Conservation (phyloP, 1,284 basidiomycete genomes). For the Ganoderma resinaceum region DNA sequence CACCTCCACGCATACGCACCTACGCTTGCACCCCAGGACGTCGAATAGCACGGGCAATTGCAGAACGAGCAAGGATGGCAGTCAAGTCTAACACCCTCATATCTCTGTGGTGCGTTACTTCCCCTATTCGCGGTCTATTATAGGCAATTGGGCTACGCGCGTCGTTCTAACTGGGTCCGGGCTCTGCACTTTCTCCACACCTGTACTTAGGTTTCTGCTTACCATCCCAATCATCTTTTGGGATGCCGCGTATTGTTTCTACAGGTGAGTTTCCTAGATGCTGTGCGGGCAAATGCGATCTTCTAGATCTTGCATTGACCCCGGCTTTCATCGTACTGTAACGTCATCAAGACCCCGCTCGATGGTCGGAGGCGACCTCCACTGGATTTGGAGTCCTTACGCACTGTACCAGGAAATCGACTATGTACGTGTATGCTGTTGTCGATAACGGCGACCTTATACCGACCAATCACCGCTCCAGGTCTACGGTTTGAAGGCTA, state of each 20-base stretch:
- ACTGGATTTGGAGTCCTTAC: constrained; percentile 91
- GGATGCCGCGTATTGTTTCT: constrained; percentile 79
- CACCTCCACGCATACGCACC: constrained; percentile 15
- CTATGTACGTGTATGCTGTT: constrained; percentile 46
- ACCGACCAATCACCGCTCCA: constrained; percentile 35
- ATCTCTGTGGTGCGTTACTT: constrained; percentile 38
- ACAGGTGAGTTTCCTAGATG: constrained; percentile 53
- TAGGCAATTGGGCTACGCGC: background rate
- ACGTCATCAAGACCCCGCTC: constrained; percentile 56
- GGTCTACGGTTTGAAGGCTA: constrained; percentile 78
- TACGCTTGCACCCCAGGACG: constrained; percentile 22
- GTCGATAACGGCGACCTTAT: background rate
- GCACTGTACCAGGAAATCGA: constrained; percentile 79
- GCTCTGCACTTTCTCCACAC: background rate
- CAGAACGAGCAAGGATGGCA: constrained; percentile 31
- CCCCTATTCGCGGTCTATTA: background rate
- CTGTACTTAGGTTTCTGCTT: constrained; percentile 59
- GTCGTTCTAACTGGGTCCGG: background rate
- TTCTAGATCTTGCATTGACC: background rate
- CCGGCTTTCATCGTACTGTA: background rate
- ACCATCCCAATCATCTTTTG: constrained; percentile 66
- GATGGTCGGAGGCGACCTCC: constrained; percentile 82
- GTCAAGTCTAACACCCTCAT: constrained; percentile 35
- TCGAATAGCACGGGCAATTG: constrained; percentile 22
- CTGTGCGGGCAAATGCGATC: background rate